These are phyloP conservation scores for Lactarius vividus DNA, from an alignment of 768 basidiomycete species.

Conservation along the genomic window DNA sequence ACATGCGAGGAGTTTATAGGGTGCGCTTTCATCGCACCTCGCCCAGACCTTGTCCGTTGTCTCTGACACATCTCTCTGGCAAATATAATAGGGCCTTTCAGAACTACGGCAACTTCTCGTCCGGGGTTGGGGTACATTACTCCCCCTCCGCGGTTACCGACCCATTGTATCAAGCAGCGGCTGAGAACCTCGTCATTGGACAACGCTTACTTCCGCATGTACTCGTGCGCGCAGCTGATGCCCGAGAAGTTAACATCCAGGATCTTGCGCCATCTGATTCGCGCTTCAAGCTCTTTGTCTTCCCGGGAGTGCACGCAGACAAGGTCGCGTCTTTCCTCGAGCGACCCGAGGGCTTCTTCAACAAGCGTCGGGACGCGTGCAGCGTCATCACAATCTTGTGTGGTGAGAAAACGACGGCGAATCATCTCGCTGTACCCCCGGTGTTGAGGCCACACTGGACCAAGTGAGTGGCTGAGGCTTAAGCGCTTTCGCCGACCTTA, in stretches of 20 bases:
- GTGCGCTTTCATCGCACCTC: conserved; percentile 31
- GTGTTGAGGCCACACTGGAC: conserved; percentile 42
- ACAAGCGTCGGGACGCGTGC: conserved; percentile 31
- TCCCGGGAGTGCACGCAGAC: conserved; percentile 35
- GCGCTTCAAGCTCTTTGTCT: conserved; percentile 49
- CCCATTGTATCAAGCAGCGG: conserved; percentile 37
- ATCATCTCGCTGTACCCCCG: conserved; percentile 36
- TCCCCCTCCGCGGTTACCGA: conserved; percentile 40
- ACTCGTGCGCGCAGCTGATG: conserved; percentile 47
- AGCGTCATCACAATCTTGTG: conserved; percentile 33
- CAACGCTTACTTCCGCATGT: conserved; percentile 49
- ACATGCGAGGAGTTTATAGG: conserved; percentile 48
- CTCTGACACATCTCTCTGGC: neutral
- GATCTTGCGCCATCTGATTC: conserved; percentile 48
- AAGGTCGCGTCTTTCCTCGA: conserved; percentile 34
- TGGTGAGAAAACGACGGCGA: conserved; percentile 36
- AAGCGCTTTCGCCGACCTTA: neutral
- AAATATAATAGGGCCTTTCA: conserved; percentile 40
- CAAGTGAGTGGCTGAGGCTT: conserved; percentile 34
- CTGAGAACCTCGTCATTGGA: conserved; percentile 45
- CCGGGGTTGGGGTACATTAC: conserved; percentile 52
- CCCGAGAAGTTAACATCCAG: conserved; percentile 47
- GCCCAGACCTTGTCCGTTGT: neutral
- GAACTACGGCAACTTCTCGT: conserved; percentile 45
- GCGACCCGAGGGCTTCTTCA: conserved; percentile 32